phyloP scores from a whole-genome alignment of 176 grass and related monocot species.

The Carex kokanica region DNA sequence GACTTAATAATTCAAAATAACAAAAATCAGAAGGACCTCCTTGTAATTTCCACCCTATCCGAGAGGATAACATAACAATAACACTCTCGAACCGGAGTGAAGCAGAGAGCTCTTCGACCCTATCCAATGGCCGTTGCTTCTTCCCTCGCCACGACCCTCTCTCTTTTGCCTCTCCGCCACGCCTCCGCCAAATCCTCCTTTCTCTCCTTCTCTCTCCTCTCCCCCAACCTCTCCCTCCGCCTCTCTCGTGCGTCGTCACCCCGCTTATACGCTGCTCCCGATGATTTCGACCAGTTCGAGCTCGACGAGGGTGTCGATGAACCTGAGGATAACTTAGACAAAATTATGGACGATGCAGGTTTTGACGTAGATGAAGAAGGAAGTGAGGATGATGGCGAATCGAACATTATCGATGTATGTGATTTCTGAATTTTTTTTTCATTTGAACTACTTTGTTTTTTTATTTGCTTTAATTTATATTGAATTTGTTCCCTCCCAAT shows the following conservation, averaged over 20 bases:
- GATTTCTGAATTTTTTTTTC: neutral
- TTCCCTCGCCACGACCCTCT: constrained; percentile 14
- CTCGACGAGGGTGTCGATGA: neutral
- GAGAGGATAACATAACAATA: constrained; percentile 18
- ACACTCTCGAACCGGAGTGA: neutral
- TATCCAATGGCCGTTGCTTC: constrained; percentile 26
- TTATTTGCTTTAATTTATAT: neutral
- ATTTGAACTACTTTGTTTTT: neutral
- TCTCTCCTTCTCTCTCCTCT: constrained; percentile 6
- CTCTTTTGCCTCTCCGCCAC: constrained; percentile 10
- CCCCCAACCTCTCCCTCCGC: neutral
- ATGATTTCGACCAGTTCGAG: neutral
- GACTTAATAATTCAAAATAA: neutral
- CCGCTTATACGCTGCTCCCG: neutral
- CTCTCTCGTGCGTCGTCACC: neutral
- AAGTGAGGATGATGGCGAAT: neutral
- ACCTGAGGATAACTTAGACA: neutral
- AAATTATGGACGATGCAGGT: neutral
- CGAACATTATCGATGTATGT: neutral
- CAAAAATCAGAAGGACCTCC: neutral
- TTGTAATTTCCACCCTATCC: neutral
- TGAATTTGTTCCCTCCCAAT: neutral
- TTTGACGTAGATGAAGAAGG: neutral
- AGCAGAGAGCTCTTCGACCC: neutral
- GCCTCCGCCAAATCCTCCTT: neutral